Percentiles rank a stretch among this genome's conserved stretches.
Evolutionary conservation across 257 asterid genomes (phyloP).

Genomic region (Jasminum sambac): DNA sequence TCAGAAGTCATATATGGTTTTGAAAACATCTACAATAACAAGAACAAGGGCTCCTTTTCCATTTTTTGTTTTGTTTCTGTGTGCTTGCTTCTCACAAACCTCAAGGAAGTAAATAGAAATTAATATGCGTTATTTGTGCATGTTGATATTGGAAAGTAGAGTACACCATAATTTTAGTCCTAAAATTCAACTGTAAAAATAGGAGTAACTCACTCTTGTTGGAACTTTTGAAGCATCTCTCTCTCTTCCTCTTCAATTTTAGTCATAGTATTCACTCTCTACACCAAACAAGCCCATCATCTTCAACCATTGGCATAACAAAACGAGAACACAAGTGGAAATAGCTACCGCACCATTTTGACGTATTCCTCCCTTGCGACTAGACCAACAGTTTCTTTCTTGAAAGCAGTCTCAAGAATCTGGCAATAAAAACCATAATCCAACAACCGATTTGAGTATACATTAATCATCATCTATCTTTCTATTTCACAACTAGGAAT

Average conservation of each 20-base stretch:
- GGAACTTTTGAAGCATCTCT: conserved; percentile 94
- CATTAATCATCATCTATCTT: no score
- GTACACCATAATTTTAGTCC: no score
- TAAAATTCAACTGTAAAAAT: conserved; percentile 6
- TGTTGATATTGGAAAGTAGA: no score
- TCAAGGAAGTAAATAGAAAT: no score
- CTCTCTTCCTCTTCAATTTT: conserved; percentile 97
- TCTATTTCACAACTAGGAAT: no score
- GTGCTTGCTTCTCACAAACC: no score
- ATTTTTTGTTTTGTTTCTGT: no score
- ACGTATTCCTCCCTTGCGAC: conserved; percentile 94
- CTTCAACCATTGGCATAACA: not conserved
- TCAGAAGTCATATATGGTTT: no score
- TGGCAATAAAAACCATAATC: conserved; percentile 26
- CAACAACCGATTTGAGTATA: no score
- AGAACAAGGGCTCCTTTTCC: no score
- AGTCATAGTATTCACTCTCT: conserved; percentile 89
- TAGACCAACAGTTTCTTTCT: conserved; percentile 99
- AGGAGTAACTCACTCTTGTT: conserved; percentile 72
- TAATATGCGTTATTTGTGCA: no score
- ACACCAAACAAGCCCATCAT: conserved; percentile 19
- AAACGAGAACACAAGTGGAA: not conserved
- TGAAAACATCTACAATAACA: no score
- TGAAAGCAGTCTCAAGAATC: conserved; percentile 97
- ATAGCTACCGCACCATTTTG: conserved; percentile 63